Conservation (phyloP, 1,284 basidiomycete species). For the Trichosporon sp. region DNA sequence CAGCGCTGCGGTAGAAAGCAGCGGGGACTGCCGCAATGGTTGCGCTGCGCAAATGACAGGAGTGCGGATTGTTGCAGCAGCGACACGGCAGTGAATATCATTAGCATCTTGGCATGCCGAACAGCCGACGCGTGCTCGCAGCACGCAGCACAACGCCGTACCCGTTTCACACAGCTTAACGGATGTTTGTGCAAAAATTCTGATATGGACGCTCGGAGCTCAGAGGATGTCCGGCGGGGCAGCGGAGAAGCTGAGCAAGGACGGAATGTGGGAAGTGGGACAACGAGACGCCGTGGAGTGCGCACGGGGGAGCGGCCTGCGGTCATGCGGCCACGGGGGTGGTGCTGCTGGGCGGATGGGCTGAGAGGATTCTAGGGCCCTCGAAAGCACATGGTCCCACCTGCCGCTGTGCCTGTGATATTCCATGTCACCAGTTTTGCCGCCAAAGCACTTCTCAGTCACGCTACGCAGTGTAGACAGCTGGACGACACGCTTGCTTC, state of each 20-base stretch:
- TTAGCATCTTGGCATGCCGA: neutral
- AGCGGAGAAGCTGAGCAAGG: too few relatives aligned
- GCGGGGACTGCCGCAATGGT: too few relatives aligned
- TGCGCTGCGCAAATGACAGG: too few relatives aligned
- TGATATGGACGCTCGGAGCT: neutral
- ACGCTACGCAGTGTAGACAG: neutral
- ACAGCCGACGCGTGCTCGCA: neutral
- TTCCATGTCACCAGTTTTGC: neutral
- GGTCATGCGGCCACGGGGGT: neutral
- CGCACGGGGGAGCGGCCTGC: neutral
- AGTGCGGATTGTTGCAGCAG: too few relatives aligned
- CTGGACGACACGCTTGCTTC: too few relatives aligned
- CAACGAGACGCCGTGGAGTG: neutral
- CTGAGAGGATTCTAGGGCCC: neutral
- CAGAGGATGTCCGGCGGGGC: too few relatives aligned
- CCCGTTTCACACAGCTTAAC: too few relatives aligned
- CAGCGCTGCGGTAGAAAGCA: too few relatives aligned
- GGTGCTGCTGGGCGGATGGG: neutral
- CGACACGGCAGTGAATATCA: neutral
- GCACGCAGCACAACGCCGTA: too few relatives aligned
- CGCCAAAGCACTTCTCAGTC: neutral
- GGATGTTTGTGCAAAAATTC: neutral
- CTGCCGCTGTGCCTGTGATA: neutral
- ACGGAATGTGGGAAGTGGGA: neutral
- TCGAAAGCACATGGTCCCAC: neutral